phyloP scores from a whole-genome alignment of 345 rosid genomes.

The Cardamine resedifolia region DNA sequence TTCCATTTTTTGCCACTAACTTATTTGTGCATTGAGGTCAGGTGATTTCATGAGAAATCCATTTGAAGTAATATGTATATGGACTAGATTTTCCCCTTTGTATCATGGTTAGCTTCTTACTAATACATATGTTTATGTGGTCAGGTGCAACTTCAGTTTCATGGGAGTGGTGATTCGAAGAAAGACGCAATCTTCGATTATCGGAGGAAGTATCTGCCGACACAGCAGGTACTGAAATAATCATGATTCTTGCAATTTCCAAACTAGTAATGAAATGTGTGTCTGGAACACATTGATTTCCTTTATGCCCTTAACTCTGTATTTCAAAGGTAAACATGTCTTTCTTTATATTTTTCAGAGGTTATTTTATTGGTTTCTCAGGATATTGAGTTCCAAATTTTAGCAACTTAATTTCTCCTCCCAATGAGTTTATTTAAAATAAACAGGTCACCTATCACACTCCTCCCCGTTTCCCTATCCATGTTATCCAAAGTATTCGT shows the following conservation, averaged over 20 bases:
- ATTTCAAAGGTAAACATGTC: neutral
- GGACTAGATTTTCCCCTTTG: neutral
- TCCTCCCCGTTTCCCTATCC: constrained; percentile 88
- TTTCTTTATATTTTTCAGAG: neutral
- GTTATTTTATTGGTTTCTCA: neutral
- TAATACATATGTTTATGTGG: constrained; percentile 30
- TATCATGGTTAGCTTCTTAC: constrained; percentile 11
- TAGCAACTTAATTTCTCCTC: constrained; percentile 3
- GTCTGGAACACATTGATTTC: constrained; percentile 8
- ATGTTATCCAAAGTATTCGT: constrained; percentile 65
- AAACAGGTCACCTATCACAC: constrained; percentile 91
- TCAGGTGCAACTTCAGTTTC: constrained; percentile 90
- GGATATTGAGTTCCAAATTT: constrained; percentile 17
- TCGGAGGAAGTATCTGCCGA: constrained; percentile 92
- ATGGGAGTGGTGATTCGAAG: constrained; percentile 54
- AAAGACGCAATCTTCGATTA: constrained; percentile 89
- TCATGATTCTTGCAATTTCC: constrained; percentile 18
- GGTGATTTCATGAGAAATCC: neutral
- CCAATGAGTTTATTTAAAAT: constrained; percentile 21
- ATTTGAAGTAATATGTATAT: neutral
- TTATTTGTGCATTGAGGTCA: neutral
- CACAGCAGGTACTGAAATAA: constrained; percentile 68
- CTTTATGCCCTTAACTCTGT: constrained; percentile 9
- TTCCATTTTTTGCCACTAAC: neutral
- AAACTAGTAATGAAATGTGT: neutral